Evolutionary conservation across 108 stramenopile species (phyloP), one percentile per base, ranked within the genome.

Genomic region (Pseudonitzschia multiseries): DNA sequence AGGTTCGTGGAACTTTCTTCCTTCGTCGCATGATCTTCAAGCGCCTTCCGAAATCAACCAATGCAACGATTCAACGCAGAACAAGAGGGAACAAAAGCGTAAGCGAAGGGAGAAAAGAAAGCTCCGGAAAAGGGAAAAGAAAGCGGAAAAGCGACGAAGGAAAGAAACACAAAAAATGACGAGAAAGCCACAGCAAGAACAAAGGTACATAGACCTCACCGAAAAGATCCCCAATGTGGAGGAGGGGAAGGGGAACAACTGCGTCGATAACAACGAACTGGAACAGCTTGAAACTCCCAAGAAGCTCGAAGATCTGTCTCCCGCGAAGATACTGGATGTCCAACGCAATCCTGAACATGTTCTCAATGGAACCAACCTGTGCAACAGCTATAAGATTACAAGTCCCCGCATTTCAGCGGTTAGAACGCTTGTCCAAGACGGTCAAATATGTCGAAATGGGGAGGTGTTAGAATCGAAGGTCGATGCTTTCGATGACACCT

Each of bases 91-190:
- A 22, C 66, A 33, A 27, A 52, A 20, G 13, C 76, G 73, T 51
- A 51, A 29, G 29, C 61, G 76, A 22, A 57, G 40, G 36, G 65
- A 24, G 73, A 57, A 40, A 29, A 65, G 71, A 51, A 41, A 20
- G 76, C 68, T 57, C 64, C 74, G 71, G 74, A 74, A 63, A 59
- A 74, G 57, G 50, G 21, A 66, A 57, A 52, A 40, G 65, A 42
- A 26, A 36, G 8, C 76, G 69, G 64, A 36, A 46, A 42, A 69
- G 76, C 15, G 65, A 36, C 29, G 69, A 21, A 79, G 50, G 28
- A 41, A 63, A 74, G 62, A 26, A 21, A 73, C 65, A 67, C 68
- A 65, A 79, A 73, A 57, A 59, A 66, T 27, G 75, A 68, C 53
- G n/a, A n/a, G n/a, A n/a, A 62, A 56, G 8, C 68, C 28, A 40